phyloP scores from a whole-genome alignment of 2,329 filamentous ascomycete species.

The Ophiostoma piceae region DNA sequence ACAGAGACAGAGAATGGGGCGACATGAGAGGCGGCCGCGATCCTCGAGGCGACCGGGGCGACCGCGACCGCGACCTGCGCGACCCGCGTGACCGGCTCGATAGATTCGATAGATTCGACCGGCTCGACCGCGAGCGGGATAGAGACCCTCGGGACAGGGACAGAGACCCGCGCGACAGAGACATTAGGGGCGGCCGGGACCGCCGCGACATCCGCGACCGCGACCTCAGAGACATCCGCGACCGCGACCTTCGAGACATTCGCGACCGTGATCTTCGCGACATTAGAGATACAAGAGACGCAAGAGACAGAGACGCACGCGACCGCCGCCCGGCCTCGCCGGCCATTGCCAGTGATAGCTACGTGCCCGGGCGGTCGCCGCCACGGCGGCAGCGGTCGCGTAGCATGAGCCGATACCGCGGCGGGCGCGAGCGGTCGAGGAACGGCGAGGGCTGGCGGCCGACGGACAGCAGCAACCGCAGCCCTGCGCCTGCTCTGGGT shows the following conservation, averaged over 20 bases:
- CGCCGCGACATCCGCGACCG: slow-evolving; percentile 30
- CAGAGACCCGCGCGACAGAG: background rate
- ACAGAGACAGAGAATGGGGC: background rate
- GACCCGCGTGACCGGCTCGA: slow-evolving; percentile 32
- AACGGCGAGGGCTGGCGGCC: slow-evolving; percentile 36
- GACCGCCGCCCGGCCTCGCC: background rate
- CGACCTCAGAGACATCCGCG: slow-evolving; percentile 32
- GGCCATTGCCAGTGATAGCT: slow-evolving; percentile 37
- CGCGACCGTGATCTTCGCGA: background rate
- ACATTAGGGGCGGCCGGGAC: background rate
- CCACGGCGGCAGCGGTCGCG: slow-evolving; percentile 40
- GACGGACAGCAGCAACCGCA: slow-evolving; percentile 36
- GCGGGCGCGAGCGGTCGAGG: slow-evolving; percentile 30
- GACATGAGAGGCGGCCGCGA: background rate
- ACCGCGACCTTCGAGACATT: too few relatives aligned
- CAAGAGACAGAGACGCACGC: background rate
- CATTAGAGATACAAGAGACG: too few relatives aligned
- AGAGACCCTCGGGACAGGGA: background rate
- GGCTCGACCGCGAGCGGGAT: slow-evolving; percentile 2
- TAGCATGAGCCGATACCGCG: slow-evolving; percentile 39
- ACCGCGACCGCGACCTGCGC: slow-evolving; percentile 27
- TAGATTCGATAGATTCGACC: slow-evolving; percentile 26
- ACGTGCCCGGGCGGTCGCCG: slow-evolving; percentile 40
- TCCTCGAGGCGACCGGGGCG: background rate
- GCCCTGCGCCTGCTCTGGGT: slow-evolving; percentile 30